phyloP scores from a whole-genome alignment of 768 basidiomycete species.

The Boletellus emodensis region DNA sequence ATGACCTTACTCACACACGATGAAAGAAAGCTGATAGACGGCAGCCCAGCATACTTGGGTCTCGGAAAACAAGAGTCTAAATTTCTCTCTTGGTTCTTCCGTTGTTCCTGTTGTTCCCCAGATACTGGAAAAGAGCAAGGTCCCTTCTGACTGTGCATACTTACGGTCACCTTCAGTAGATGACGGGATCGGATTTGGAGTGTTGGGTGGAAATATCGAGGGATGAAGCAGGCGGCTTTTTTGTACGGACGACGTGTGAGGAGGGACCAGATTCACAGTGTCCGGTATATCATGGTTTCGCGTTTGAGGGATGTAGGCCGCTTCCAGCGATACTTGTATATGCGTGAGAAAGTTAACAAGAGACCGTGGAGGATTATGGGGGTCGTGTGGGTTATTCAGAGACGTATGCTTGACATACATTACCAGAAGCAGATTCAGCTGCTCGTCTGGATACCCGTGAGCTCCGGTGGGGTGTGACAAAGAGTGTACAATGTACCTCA shows the following conservation, averaged over 20 bases:
- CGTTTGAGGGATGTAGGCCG: constrained; percentile 66
- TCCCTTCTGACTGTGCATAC: constrained; percentile 78
- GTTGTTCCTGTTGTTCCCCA: constrained; percentile 61
- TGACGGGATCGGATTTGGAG: constrained; percentile 79
- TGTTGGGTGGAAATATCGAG: constrained; percentile 75
- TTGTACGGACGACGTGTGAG: constrained; percentile 47
- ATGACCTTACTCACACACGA: constrained; percentile 60
- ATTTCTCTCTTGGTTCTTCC: constrained; percentile 49
- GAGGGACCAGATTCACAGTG: constrained; percentile 42
- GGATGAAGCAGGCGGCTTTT: constrained; percentile 45
- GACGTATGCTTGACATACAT: constrained; percentile 32
- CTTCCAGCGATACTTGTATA: constrained; percentile 75
- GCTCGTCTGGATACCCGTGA: constrained; percentile 45
- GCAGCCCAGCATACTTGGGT: constrained; percentile 67
- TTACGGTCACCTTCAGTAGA: constrained; percentile 68
- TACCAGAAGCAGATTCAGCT: constrained; percentile 46
- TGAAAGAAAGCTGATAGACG: constrained; percentile 71
- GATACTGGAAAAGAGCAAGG: constrained; percentile 60
- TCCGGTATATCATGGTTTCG: constrained; percentile 35
- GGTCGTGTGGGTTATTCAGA: constrained; percentile 30
- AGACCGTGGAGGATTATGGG: constrained; percentile 27
- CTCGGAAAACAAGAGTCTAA: constrained; percentile 65
- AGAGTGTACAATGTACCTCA: constrained; percentile 33
- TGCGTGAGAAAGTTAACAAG: constrained; percentile 63
- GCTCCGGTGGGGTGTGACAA: constrained; percentile 11